Base-by-base conservation (phyloP, 768 basidiomycete species). In the Vishniacozyma victoriae region DNA sequence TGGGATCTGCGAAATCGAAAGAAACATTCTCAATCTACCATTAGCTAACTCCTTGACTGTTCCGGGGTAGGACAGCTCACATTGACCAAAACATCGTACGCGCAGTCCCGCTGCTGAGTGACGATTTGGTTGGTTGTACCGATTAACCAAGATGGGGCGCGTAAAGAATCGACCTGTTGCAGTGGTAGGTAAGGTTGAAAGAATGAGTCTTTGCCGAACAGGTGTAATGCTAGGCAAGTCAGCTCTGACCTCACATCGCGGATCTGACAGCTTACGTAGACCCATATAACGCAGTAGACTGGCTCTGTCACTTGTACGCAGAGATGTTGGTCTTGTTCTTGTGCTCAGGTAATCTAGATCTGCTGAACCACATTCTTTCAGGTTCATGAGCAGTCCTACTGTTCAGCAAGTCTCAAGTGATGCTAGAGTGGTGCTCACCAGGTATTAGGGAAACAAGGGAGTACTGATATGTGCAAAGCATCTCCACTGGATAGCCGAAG, bases 171-270 rank as follows among this genome's bases (percentile, higher is more conserved):
- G 5, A 95, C 76, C 72, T 99, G 92, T 70, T 99, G 95, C 2
- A 99, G 72, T 0, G 95, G 93, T 12, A 97, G 75, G 69, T 97
- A 99, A 1, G 95, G 95, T 69, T 99, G 95, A 75, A 99, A 99
- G 75, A 97, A 92, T 3, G 90, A 80, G 58, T 90, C 87, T 84
- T 89, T 57, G 37, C 56, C 43, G 24, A 46, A 43, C 18, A 52
- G 29, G 35, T 57, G 56, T 4, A 66, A 42, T 11, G 63, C 67
- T 64, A 35, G 33, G 37, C 5, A 22, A 18, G 14, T 37, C 26
- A 35, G 29, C n/a, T 9, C n/a, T n/a, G 29, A 33, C n/a, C 29
- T 9, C 29, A n/a, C 9, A 9, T 33, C 29, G 9, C 29, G 9
- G 29, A 9, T 9, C 29, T n/a, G 9, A 9, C 29, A 33, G 45